Evolutionary conservation across 2,329 filamentous ascomycete genomes (phyloP), one percentile per base, ranked within the genome.

Genomic region (Fusarium sp.): DNA sequence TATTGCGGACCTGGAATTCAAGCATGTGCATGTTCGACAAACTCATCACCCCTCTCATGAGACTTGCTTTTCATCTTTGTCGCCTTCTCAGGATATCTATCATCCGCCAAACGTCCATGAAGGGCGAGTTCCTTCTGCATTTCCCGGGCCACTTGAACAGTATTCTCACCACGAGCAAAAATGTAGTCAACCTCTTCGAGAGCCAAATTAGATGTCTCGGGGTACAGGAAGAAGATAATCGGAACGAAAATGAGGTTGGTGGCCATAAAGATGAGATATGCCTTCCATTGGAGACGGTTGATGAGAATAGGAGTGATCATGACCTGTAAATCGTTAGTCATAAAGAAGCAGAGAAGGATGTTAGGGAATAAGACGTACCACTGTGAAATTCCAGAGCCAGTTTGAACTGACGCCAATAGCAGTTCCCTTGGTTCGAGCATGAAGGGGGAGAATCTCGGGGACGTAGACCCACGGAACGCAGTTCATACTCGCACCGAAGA

Each of bases 241-340:
- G 45, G 38, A 0, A 69, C 55, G 11, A 72, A 72, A 5, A 41
- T 10, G 0, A 72, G 50, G 17, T 69, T 72, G 0, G 64, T 72
- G 7, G 58, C 50, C 36, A 64, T 50, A 1, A 72, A 72, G 14
- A 72, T 65, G 3, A 72, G 39, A 18, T 59, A 69, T 0, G 50
- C 65, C 25, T 58, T 69, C 68, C 68, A 69, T 0, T 63, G 25
- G 3, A 69, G 60, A 1, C 69, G 46, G 15, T 65, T 63, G n/a
- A 72, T 59, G 2, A 72, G 35, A 1, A 65, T 38, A 0, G 86
- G 86, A 0, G 86, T 88, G 22, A 88, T 84, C 84, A 87, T 86
- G 7, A 87, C 73, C 85, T 46, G 1, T n/a, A 2, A 3, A 3
- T n/a, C 0, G 5, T 66, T 5, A 65, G 31, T 2, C 4, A 10